Evolutionary conservation across 2,329 filamentous ascomycete genomes (phyloP).

Genomic region (Paecilomyces dactylethromorphus): DNA sequence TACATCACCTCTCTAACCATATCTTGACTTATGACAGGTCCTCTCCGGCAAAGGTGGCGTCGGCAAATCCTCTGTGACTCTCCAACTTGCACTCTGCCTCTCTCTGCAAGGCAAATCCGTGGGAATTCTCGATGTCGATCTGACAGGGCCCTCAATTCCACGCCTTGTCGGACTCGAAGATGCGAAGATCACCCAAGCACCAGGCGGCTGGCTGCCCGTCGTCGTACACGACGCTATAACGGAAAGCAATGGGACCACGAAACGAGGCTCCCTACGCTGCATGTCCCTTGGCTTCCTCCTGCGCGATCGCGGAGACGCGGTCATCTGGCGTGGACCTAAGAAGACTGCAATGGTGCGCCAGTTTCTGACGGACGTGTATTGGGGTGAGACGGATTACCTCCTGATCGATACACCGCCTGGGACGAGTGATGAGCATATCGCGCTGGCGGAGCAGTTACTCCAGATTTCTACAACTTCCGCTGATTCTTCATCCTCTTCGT

Average conservation of each 20-base stretch:
- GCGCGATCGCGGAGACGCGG: constrained; percentile 74
- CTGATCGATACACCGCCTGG: constrained; percentile 94
- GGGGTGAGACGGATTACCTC: constrained; percentile 81
- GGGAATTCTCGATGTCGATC: constrained; percentile 90
- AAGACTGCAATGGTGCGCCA: constrained; percentile 99
- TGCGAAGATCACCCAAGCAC: constrained; percentile 83
- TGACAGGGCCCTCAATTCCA: constrained; percentile 93
- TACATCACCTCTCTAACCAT: background rate
- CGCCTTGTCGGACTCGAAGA: constrained; percentile 87
- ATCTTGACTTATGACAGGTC: constrained; percentile 40
- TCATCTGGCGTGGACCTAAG: constrained; percentile 96
- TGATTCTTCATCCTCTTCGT: constrained; percentile 9
- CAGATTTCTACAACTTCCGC: constrained; percentile 28
- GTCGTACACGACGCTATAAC: constrained; percentile 61
- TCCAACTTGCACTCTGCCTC: constrained; percentile 86
- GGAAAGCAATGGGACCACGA: constrained; percentile 10
- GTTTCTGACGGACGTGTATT: constrained; percentile 85
- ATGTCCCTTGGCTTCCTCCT: constrained; percentile 94
- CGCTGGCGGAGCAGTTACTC: constrained; percentile 78
- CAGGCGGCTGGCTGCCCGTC: constrained; percentile 88
- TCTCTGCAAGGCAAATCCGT: constrained; percentile 80
- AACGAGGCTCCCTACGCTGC: constrained; percentile 47
- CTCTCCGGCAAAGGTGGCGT: constrained; percentile 97
- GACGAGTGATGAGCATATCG: constrained; percentile 95
- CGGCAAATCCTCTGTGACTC: constrained; percentile 96